Percentiles rank a stretch among this genome's conserved stretches.
phyloP scores from a whole-genome alignment of 2,329 filamentous ascomycete species.

The Leptodontidium sp. region DNA sequence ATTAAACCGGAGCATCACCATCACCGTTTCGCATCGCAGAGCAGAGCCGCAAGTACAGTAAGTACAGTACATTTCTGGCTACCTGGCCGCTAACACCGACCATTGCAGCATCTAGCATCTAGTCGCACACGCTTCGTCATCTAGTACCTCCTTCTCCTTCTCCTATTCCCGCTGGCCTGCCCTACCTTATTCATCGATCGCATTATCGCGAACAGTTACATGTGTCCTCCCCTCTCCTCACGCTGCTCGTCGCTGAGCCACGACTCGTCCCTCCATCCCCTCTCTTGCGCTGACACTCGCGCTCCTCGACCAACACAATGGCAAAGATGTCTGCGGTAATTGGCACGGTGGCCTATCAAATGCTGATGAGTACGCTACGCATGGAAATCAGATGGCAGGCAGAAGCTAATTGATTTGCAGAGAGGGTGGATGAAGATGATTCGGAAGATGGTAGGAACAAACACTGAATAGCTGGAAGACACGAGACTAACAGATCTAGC shows the following conservation, averaged over 20 bases:
- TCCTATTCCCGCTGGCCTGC: not conserved
- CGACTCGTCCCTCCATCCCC: constrained; percentile 29
- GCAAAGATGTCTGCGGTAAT: constrained; percentile 43
- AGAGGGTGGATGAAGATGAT: constrained; percentile 43
- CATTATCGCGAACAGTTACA: constrained; percentile 40
- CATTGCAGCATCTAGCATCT: constrained; percentile 3
- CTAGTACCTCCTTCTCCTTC: constrained; percentile 2
- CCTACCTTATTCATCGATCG: not conserved
- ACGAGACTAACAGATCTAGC: constrained; percentile 52
- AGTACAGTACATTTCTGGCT: constrained; percentile 16
- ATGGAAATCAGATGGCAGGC: not conserved
- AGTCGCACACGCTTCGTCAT: constrained; percentile 16
- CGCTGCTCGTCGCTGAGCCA: constrained; percentile 47
- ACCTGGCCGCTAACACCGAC: constrained; percentile 23
- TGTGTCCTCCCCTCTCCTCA: constrained; percentile 41
- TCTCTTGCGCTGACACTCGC: constrained; percentile 11
- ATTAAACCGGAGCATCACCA: not conserved
- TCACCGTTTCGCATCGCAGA: not conserved
- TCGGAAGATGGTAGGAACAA: constrained; percentile 41
- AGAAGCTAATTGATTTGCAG: constrained; percentile 41
- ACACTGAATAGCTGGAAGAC: constrained; percentile 21
- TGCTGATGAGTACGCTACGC: constrained; percentile 47
- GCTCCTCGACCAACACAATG: constrained; percentile 19
- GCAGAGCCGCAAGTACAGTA: constrained; percentile 2
- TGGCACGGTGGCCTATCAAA: constrained; percentile 43